Evolutionary conservation across 2,329 filamentous ascomycete species (phyloP).

Genomic region (Colletotrichum agaves): DNA sequence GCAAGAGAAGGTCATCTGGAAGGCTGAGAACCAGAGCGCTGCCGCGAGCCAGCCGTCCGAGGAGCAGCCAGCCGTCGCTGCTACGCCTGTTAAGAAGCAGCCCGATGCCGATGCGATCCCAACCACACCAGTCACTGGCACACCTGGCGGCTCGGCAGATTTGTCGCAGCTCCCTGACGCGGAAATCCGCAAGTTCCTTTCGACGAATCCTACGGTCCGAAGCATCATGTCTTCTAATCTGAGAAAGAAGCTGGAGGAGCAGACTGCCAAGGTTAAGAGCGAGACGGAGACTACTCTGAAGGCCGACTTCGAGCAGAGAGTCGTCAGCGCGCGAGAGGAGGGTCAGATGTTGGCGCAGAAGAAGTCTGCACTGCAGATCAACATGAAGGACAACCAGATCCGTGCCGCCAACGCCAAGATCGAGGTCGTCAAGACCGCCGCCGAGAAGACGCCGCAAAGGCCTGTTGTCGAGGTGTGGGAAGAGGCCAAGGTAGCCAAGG

Average conservation of each 20-base stretch:
- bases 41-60: constrained; percentile 38
- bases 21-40: constrained; percentile 59
- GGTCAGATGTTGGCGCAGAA: constrained; percentile 79
- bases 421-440: constrained; percentile 82
- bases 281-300: constrained; percentile 61
- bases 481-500: constrained; percentile 69
- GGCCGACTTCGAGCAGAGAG: constrained; percentile 63
- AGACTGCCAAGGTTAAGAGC: constrained; percentile 69
- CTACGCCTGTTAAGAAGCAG: constrained; percentile 56
- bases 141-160: constrained; percentile 47
- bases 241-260: constrained; percentile 74
- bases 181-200: constrained; percentile 66
- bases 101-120: constrained; percentile 44
- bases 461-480: constrained; percentile 90
- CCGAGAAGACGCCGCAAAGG: constrained; percentile 84
- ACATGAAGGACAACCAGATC: constrained; percentile 79
- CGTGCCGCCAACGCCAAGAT: constrained; percentile 76
- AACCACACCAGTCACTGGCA: constrained; percentile 49
- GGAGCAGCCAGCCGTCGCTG: constrained; percentile 42
- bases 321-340: constrained; percentile 66
- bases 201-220: constrained; percentile 67
- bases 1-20: constrained; percentile 72
- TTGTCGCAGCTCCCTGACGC: constrained; percentile 63
- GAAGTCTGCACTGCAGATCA: constrained; percentile 78
- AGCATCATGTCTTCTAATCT: constrained; percentile 70